phyloP scores from a whole-genome alignment of 441 rosid species.

The Populus hybrid region DNA sequence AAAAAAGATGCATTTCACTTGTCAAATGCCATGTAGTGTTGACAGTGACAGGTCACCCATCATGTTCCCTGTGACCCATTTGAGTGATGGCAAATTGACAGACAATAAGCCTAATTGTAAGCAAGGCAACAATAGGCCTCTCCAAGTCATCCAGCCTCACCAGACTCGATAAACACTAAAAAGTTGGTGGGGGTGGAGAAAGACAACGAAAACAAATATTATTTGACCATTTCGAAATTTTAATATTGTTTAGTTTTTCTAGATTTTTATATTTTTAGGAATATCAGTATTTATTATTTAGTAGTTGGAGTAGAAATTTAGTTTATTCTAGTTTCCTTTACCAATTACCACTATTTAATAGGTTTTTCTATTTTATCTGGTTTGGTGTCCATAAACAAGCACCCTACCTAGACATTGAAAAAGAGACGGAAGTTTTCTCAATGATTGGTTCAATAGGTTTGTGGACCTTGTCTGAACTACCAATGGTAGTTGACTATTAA shows the following conservation, averaged over 20 bases:
- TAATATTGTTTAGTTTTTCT: not conserved
- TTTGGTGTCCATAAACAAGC: not conserved
- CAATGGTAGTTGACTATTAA: constrained; percentile 7
- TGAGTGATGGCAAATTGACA: not conserved
- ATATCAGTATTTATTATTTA: not conserved
- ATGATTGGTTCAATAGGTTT: not conserved
- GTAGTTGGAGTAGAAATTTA: not conserved
- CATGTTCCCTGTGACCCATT: constrained; percentile 2
- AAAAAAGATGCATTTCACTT: not conserved
- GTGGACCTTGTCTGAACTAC: not conserved
- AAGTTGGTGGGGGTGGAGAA: not conserved
- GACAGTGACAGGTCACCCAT: not conserved
- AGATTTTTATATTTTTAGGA: not conserved
- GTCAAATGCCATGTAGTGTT: not conserved
- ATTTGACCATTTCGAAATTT: not conserved
- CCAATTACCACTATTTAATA: not conserved
- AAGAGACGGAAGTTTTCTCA: not conserved
- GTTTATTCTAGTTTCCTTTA: not conserved
- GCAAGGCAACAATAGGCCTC: constrained; percentile 2
- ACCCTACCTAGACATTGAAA: not conserved
- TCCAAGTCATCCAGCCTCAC: constrained; percentile 13
- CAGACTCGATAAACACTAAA: not conserved
- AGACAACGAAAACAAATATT: not conserved
- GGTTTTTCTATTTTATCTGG: not conserved
- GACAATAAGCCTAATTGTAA: not conserved